Base-by-base conservation (phyloP, 2,329 filamentous ascomycete species). In the Stagonosporopsis tanaceti region DNA sequence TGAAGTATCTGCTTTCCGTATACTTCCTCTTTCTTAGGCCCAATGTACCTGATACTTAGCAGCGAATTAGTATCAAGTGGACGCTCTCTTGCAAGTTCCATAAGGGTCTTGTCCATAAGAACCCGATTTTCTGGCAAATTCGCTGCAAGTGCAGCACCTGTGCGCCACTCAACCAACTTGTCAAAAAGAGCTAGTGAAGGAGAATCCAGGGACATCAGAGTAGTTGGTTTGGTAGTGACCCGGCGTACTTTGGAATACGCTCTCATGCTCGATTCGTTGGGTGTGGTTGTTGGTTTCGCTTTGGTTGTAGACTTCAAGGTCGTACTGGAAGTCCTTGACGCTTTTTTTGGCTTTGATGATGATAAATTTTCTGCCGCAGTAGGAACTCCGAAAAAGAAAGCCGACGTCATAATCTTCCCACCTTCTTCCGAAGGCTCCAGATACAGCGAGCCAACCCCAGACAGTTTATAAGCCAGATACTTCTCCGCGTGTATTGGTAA, bases 1-100 rank as follows among this genome's bases (percentile, higher is more conserved):
- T 68, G 59, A 3, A 76, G 59, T 66, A 69, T 72, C 6, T 62
- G 62, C 1, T 65, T 50, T 1, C 74, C 75, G 25, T 72, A 75
- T 4, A 12, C 6, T 24, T 61, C 66, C 22, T 64, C 50, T 34
- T 59, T 44, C 7, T 60, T 48, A 4, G 46, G 20, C 17, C 71
- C 70, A 11, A 76, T 61, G 1, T 71, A 73, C 32, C 66, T 66
- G 14, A 76, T 51, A 12, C 54, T 27, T 6, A 68, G 53, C 20
- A 77, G 38, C 2, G 61, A 47, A 1, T 61, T 57, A 7, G 62
- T 53, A 14, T 63, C 48, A 1, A 46, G 30, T 6, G 74, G 74
- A 5, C 66, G 65, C 17, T 57, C 47, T 17, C 47, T 50, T 5
- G 73, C 74, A 6, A 77, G 60, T 2, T 54, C 38, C 11, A 54